phyloP scores from a whole-genome alignment of 257 asterid genomes.

The Jasminum sambac region DNA sequence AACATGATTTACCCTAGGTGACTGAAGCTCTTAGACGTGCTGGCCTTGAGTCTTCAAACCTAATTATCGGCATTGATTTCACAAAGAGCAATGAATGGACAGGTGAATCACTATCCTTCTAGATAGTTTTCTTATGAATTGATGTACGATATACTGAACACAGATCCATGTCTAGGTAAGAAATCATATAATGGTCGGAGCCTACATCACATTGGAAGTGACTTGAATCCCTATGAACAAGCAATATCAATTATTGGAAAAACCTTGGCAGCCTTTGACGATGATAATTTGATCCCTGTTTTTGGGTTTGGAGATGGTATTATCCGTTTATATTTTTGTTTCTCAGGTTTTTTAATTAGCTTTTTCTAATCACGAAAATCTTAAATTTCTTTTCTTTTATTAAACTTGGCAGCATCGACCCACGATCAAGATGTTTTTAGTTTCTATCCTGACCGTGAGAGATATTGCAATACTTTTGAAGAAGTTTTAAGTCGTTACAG shows the following conservation, averaged over 20 bases:
- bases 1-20: conserved; percentile 48
- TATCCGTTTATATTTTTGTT: conserved; percentile 14
- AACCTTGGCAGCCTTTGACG: conserved; percentile 89
- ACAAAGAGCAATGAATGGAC: conserved; percentile 99
- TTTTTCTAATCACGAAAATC: conserved; percentile 5
- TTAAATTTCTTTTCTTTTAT: conserved; percentile 2
- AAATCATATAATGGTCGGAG: conserved; percentile 64
- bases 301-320: conserved; percentile 96
- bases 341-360: conserved; percentile 6
- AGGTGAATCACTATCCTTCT: conserved; percentile 41
- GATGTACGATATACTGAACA: conserved; percentile 30
- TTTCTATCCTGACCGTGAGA: conserved; percentile 71
- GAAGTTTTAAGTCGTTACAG: conserved; percentile 76
- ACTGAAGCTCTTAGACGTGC: conserved; percentile 85
- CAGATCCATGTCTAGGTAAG: conserved; percentile 51
- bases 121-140: not conserved
- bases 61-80: conserved; percentile 89
- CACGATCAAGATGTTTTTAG: conserved; percentile 89
- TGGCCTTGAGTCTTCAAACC: conserved; percentile 95
- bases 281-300: conserved; percentile 93
- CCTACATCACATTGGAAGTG: conserved; percentile 74
- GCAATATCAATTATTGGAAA: conserved; percentile 90
- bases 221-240: conserved; percentile 78
- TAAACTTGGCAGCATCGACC: conserved; percentile 65
- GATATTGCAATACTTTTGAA: conserved; percentile 86